Base-by-base conservation (phyloP, 768 basidiomycete genomes). In the Rhizopogon vinicolor region DNA sequence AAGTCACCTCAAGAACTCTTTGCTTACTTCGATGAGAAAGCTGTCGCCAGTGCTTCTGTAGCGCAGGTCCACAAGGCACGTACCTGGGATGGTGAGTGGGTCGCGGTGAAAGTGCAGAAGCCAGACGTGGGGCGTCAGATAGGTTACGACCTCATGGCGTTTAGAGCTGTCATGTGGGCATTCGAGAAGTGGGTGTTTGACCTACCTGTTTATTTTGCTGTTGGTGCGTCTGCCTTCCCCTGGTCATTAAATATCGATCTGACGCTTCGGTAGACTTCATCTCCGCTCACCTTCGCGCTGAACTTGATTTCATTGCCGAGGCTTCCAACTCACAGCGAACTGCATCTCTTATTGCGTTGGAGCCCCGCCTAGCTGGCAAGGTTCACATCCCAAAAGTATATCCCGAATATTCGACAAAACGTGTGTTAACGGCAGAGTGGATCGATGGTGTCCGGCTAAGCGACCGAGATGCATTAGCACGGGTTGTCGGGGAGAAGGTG, bases 61-160 rank as follows among this genome's bases (percentile, higher is more conserved):
- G 94, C 94, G 0, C 95, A 97, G 66, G 95, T 97, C 0, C 94
- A 97, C 65, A 78, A 80, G 44, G 95, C 95, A 5, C 75, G 69
- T n/a, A 65, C 86, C 41, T 77, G 73, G 60, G 67, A 55, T 19
- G 72, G 69, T 33, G 74, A 80, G 37, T 87, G 87, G 82, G 93
- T 98, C 1, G 95, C 94, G 0, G 94, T 98, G 58, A 98, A 98
- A 73, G 77, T 91, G 19, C 93, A 97, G 74, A 96, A 95, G 63
- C 93, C 92, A 2, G 88, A 85, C 35, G 91, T 98, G 6, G 79
- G 78, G 50, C 90, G 82, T 61, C 94, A 97, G 72, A 86, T 89
- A 74, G 85, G 90, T 58, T 92, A 87, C 83, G 91, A 93, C 64
- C 73, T 93, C 12, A 84, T 77, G 31, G 83, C 80, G 3, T 90